Evolutionary conservation across 208 protist genomes (phyloP).

Genomic region (Trypanosoma scelopori): DNA sequence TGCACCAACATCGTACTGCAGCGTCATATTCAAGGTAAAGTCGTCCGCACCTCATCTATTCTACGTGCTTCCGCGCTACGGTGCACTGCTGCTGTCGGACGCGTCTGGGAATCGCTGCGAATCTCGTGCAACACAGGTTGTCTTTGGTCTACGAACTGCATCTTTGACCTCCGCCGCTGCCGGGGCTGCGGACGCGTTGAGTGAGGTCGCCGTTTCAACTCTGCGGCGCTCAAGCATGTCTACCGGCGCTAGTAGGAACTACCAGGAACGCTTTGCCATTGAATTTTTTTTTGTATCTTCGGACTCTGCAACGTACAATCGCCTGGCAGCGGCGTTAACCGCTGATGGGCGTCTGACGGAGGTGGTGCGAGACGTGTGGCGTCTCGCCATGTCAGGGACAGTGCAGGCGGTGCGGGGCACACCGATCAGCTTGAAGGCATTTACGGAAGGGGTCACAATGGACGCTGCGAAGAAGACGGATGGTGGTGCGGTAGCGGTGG

Average conservation of each 20-base stretch:
- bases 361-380: constrained; percentile 61
- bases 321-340: constrained; percentile 28
- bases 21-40: constrained; percentile 81
- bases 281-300: constrained; percentile 52
- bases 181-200: constrained; percentile 4
- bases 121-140: constrained; percentile 19
- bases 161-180: too few relatives aligned
- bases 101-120: constrained; percentile 22
- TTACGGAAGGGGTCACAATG: constrained; percentile 32
- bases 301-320: constrained; percentile 48
- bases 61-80: constrained; percentile 77
- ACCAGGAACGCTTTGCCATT: constrained; percentile 68
- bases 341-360: constrained; percentile 34
- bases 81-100: constrained; percentile 55
- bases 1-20: constrained; percentile 31
- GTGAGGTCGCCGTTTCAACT: neutral
- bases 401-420: constrained; percentile 19
- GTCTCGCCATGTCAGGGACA: constrained; percentile 34
- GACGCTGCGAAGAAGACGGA: constrained; percentile 13
- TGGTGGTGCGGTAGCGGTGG: constrained; percentile 20
- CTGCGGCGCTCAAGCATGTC: neutral
- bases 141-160: constrained; percentile 38
- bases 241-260: constrained; percentile 14
- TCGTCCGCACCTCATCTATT: constrained; percentile 72
- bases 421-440: constrained; percentile 50